Base-by-base conservation (phyloP, 495 filamentous ascomycete species). In the Podospora pseudoanserina region DNA sequence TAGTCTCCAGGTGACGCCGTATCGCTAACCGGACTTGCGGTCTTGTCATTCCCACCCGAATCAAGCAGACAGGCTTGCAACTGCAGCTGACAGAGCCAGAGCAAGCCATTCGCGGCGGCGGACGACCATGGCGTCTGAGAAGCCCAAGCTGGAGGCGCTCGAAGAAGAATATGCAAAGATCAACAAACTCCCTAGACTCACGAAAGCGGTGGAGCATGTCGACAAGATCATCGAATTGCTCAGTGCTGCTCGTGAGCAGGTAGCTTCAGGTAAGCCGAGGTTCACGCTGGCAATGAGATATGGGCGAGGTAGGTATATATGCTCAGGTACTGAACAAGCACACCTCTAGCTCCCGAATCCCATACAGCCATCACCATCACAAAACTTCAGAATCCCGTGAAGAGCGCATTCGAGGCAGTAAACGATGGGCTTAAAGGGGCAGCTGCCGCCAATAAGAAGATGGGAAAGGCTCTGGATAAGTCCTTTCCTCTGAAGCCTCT, bases 311-410 rank as follows among this genome's bases (percentile, higher is more conserved):
- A 57, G 49, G 15, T 20, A n/a, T 23, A n/a, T 23, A 19, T 23
- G 30, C 32, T 58, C 56, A 65, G 32, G 23, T 19, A 19, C 28
- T 63, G 49, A 49, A 49, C 39, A 49, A 11, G 13, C 39, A 49
- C 39, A 49, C 32, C 3, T 15, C 6, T 66, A 78, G 78, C 75
- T 19, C 70, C 78, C 87, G 92, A 96, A 72, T 88, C 92, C 7
- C 86, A 86, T 60, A 86, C 86, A 34, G 86, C 91, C 13, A 85
- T 87, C 6, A 91, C 87, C 19, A 82, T 99, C 39, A 89, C 90
- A 3, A 95, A 91, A 75, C 87, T 96, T 11, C 93, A 97, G 72
- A 93, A 88, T 70, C 90, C 93, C 0, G 81, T 95, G 53, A 93
- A 91, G 71, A 78, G 87, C 44, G 88, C 89, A 0, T 89, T 99